Evolutionary conservation across 768 basidiomycete species (phyloP).

Genomic region (Cytidiella melzeri): DNA sequence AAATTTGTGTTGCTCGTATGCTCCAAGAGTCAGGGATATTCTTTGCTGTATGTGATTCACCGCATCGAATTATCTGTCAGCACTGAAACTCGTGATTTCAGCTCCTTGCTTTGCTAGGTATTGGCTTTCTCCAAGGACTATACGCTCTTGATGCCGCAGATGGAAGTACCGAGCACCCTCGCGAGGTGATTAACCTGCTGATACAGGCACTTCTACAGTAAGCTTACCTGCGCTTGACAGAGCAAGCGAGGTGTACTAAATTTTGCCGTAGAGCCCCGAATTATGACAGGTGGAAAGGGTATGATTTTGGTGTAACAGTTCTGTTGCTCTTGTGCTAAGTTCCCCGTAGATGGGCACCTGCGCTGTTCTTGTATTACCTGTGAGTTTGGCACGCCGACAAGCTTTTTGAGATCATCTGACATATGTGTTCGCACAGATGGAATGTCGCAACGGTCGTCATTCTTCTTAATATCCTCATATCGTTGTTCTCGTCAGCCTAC

Average conservation of each 20-base stretch:
- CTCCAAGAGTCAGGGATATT: constrained; percentile 88
- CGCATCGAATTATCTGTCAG: neutral
- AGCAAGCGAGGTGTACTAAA: neutral
- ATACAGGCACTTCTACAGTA: constrained; percentile 84
- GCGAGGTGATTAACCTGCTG: constrained; percentile 56
- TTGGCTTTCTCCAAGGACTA: constrained; percentile 83
- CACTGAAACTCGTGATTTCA: constrained; percentile 23
- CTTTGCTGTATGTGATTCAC: constrained; percentile 57
- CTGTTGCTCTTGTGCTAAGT: too few relatives aligned
- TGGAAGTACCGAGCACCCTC: constrained; percentile 54
- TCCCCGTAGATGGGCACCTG: constrained; percentile 36
- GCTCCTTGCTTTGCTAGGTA: constrained; percentile 74
- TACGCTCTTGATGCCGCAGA: constrained; percentile 91
- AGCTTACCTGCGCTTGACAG: constrained; percentile 27
- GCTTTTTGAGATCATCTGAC: neutral
- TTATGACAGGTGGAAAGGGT: constrained; percentile 42
- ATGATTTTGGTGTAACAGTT: neutral
- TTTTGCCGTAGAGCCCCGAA: constrained; percentile 48
- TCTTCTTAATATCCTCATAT: constrained; percentile 89
- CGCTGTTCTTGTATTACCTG: constrained; percentile 76
- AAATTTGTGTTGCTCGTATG: constrained; percentile 92
- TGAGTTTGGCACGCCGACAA: constrained; percentile 30
- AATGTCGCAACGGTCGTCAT: constrained; percentile 78
- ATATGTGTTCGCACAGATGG: constrained; percentile 45
- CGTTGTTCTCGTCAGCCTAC: constrained; percentile 91